A percentile compares a stretch with the other conserved stretches of the same genome.
These are phyloP conservation scores for Carpinus fangiana DNA, from an alignment of 306 rosid species.

Conservation along the genomic window DNA sequence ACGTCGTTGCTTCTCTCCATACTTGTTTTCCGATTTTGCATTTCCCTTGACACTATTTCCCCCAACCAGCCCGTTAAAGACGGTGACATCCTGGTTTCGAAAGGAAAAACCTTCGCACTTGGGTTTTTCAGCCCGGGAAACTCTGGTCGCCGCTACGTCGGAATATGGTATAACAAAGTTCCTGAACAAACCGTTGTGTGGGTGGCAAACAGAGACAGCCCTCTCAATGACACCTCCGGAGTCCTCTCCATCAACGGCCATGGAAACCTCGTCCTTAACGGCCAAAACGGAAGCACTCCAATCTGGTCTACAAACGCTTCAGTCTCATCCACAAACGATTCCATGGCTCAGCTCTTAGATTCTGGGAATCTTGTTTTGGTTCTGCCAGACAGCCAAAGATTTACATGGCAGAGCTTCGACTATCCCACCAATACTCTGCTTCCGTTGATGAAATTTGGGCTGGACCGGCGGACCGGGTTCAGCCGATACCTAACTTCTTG, in stretches of 20 bases:
- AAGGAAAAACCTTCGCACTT: constrained; percentile 35
- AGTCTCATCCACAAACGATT: neutral
- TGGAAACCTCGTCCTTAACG: constrained; percentile 32
- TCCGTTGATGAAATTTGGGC: constrained; percentile 28
- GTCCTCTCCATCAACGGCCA: constrained; percentile 30
- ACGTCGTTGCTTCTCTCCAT: constrained; percentile 8
- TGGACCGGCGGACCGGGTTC: constrained; percentile 17
- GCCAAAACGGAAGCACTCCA: neutral
- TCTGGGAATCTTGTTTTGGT: constrained; percentile 30
- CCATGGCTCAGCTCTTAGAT: constrained; percentile 35
- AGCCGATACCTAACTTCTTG: constrained; percentile 35
- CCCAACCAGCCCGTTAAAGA: constrained; percentile 3
- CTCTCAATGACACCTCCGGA: constrained; percentile 37
- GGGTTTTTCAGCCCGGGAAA: constrained; percentile 61
- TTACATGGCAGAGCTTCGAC: constrained; percentile 42
- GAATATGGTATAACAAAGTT: constrained; percentile 54
- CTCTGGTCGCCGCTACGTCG: constrained; percentile 39
- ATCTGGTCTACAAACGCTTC: neutral
- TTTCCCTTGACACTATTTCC: constrained; percentile 33
- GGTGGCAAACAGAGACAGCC: constrained; percentile 52
- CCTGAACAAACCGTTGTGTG: constrained; percentile 39
- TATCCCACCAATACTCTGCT: constrained; percentile 31
- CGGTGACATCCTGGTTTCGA: constrained; percentile 28
- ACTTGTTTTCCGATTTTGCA: neutral
- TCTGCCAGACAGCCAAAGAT: neutral